Evolutionary conservation across 2,329 filamentous ascomycete species (phyloP).

Genomic region (Chaetomiaceae sp.): DNA sequence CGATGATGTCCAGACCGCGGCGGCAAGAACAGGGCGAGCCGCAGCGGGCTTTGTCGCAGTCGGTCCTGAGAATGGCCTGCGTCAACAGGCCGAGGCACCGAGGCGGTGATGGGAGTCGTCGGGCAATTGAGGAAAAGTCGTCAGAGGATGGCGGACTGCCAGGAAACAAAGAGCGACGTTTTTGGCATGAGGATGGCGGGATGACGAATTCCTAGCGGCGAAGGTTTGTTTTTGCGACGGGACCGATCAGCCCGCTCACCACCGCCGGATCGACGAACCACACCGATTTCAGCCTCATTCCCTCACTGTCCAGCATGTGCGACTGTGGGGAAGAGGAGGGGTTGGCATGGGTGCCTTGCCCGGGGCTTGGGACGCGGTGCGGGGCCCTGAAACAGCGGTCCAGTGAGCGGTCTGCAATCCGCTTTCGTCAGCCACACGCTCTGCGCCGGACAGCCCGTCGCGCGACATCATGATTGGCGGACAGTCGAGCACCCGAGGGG

Average conservation of each 20-base stretch:
- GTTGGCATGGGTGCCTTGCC: conserved; percentile 14
- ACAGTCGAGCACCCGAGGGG: not conserved
- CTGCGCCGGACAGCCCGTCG: not conserved
- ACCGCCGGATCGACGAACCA: conserved; percentile 14
- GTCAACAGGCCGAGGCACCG: too few species aligned
- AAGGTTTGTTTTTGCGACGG: conserved; percentile 10
- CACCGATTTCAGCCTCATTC: conserved; percentile 33
- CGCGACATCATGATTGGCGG: conserved; percentile 7
- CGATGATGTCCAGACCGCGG: not conserved
- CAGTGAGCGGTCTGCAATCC: conserved; percentile 14
- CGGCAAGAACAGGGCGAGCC: not conserved
- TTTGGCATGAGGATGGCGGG: conserved; percentile 11
- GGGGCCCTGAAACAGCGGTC: conserved; percentile 7
- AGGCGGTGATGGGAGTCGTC: not conserved
- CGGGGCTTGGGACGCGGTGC: conserved; percentile 12
- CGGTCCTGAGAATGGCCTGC: too few species aligned
- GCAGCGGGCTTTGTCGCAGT: not conserved
- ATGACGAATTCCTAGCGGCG: too few species aligned
- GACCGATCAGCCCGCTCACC: conserved; percentile 7
- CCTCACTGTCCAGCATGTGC: conserved; percentile 23
- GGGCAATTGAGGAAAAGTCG: conserved; percentile 3
- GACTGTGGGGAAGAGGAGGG: conserved; percentile 23
- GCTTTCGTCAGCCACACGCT: conserved; percentile 20
- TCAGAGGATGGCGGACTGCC: not conserved
- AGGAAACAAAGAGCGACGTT: conserved; percentile 5